A percentile compares a stretch with the other conserved stretches of the same genome.
phyloP scores from a whole-genome alignment of 2,329 filamentous ascomycete species.

The Botrytis hyacinthi region DNA sequence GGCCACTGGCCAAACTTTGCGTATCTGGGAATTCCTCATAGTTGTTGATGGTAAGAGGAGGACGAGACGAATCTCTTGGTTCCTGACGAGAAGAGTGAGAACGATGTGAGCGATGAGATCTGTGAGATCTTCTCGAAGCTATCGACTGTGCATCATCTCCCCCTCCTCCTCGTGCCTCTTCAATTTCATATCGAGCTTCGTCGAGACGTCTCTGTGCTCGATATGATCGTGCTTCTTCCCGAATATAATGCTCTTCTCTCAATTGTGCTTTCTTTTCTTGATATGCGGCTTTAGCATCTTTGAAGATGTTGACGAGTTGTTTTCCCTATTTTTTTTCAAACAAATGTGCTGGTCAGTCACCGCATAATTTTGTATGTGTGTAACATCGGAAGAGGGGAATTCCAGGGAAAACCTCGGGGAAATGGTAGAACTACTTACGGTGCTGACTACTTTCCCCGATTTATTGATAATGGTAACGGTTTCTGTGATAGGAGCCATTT shows the following conservation, averaged over 20 bases:
- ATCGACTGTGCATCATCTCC: constrained; percentile 17
- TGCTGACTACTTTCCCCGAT: constrained; percentile 87
- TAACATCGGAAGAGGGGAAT: constrained; percentile 9
- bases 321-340: constrained; percentile 63
- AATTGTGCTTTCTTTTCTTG: constrained; percentile 83
- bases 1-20: constrained; percentile 16
- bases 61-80: constrained; percentile 13
- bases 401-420: constrained; percentile 7
- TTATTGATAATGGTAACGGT: constrained; percentile 88
- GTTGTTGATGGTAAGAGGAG: constrained; percentile 19
- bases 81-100: constrained; percentile 25
- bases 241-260: constrained; percentile 64
- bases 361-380: constrained; percentile 4
- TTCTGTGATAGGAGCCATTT: constrained; percentile 50
- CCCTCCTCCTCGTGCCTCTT: constrained; percentile 4
- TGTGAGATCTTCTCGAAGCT: constrained; percentile 27
- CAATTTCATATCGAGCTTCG: constrained; percentile 45
- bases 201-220: constrained; percentile 44
- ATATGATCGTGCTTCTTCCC: constrained; percentile 56
- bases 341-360: constrained; percentile 21
- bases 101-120: constrained; percentile 29
- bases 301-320: constrained; percentile 85
- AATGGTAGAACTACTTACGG: constrained; percentile 54
- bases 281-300: constrained; percentile 86
- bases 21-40: constrained; percentile 12